Conservation (phyloP, 1,284 basidiomycete genomes). For the Ceratobasidium sp. region DNA sequence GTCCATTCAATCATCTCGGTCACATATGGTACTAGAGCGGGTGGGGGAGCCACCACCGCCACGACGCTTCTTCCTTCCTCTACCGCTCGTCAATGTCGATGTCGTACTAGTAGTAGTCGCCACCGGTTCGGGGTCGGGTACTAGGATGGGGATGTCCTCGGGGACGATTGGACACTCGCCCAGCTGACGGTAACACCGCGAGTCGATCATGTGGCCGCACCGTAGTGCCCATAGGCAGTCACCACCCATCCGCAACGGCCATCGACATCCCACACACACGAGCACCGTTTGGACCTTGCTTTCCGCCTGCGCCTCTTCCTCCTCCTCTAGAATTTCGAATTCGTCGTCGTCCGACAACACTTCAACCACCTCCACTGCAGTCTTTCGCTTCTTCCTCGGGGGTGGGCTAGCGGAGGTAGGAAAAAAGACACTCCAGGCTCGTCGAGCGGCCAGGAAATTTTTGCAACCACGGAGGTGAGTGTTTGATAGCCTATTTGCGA, state of each 20-base stretch:
- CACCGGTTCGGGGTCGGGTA: background rate
- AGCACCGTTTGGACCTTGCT: background rate
- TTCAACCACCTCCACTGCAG: conserved; percentile 28
- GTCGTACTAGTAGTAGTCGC: background rate
- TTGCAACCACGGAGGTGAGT: no score
- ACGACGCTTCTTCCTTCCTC: background rate
- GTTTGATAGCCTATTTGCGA: no score
- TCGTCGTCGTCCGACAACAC: conserved; percentile 28
- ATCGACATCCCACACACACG: conserved; percentile 25
- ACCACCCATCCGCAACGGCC: conserved; percentile 29
- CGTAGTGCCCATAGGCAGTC: conserved; percentile 23
- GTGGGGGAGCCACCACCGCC: background rate
- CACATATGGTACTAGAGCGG: background rate
- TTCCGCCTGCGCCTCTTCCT: background rate
- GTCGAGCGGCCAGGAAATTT: no score
- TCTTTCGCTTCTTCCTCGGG: background rate
- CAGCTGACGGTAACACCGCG: conserved; percentile 23
- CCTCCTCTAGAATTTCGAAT: background rate
- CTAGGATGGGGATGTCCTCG: background rate
- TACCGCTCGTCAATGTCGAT: no score
- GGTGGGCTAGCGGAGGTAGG: background rate
- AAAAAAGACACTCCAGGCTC: no score
- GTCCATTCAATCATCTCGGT: conserved; percentile 20
- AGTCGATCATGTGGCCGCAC: conserved; percentile 41
- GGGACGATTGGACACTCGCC: background rate